Conservation (phyloP, 116 monocot genomes). For the Zostera marina region DNA sequence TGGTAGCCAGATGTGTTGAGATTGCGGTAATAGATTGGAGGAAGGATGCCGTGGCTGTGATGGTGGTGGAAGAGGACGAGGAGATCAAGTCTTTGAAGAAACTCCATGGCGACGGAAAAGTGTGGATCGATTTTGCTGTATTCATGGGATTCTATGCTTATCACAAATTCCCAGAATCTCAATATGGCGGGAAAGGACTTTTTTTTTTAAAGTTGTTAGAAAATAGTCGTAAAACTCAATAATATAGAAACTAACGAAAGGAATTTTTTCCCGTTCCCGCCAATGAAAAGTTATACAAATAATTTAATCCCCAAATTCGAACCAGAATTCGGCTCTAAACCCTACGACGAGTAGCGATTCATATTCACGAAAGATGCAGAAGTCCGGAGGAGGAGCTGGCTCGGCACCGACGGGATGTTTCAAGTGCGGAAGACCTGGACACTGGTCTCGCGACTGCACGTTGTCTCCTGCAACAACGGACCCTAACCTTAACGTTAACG, state of each 20-base stretch:
- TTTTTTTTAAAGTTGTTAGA: too few relatives aligned
- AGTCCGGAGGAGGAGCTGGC: constrained; percentile 10
- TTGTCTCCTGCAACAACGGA: constrained; percentile 23
- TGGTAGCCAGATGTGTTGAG: constrained; percentile 29
- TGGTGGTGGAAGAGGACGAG: constrained; percentile 36
- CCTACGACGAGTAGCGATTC: background rate
- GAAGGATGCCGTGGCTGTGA: constrained; percentile 10
- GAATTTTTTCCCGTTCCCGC: too few relatives aligned
- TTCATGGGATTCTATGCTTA: too few relatives aligned
- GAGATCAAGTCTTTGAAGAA: constrained; percentile 39
- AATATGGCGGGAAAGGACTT: too few relatives aligned
- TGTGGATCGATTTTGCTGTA: background rate
- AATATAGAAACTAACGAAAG: too few relatives aligned
- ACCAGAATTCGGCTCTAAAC: background rate
- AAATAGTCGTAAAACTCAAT: too few relatives aligned
- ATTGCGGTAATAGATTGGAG: constrained; percentile 21
- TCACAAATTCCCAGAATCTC: too few relatives aligned
- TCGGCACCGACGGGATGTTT: constrained; percentile 84
- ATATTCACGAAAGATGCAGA: constrained; percentile 9
- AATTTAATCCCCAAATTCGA: too few relatives aligned
- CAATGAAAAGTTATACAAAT: too few relatives aligned
- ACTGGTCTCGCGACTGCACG: constrained; percentile 93
- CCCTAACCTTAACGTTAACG: constrained; percentile 22
- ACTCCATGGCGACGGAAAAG: constrained; percentile 39
- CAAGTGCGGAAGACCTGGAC: constrained; percentile 93